Conservation (phyloP, 2,329 filamentous ascomycete genomes). For the Pseudocercospora fijiensis region DNA sequence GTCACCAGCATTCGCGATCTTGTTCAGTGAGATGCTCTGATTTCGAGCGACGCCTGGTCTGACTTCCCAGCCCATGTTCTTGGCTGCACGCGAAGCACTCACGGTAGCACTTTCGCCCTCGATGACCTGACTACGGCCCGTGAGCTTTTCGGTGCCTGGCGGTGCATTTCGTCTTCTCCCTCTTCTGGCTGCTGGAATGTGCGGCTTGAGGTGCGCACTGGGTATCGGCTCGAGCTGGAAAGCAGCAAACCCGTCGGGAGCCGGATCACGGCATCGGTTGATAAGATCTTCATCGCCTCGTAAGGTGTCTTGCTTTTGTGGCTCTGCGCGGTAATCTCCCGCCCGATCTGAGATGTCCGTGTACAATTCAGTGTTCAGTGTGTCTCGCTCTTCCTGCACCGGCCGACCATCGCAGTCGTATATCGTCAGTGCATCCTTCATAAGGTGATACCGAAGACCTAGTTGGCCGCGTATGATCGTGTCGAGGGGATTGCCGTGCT, state of each 20-base stretch:
- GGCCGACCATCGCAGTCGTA: conserved; percentile 80
- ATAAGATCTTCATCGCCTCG: conserved; percentile 82
- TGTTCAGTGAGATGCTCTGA: conserved; percentile 62
- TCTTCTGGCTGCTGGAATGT: conserved; percentile 34
- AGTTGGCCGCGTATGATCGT: conserved; percentile 88
- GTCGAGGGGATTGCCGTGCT: conserved; percentile 90
- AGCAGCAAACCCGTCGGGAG: conserved; percentile 32
- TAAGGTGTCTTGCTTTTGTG: conserved; percentile 66
- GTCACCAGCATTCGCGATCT: conserved; percentile 59
- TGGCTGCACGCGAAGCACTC: conserved; percentile 74
- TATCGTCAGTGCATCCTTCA: conserved; percentile 78
- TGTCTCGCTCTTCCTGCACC: conserved; percentile 75
- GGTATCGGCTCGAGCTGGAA: conserved; percentile 37
- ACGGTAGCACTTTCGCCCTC: conserved; percentile 67
- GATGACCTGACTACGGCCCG: conserved; percentile 70
- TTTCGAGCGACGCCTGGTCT: conserved; percentile 61
- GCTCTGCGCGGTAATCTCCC: conserved; percentile 83
- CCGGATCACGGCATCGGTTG: conserved; percentile 76
- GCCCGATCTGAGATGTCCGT: conserved; percentile 92
- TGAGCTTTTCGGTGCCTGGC: conserved; percentile 58
- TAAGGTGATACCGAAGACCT: conserved; percentile 77
- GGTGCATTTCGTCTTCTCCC: conserved; percentile 48
- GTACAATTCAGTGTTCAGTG: conserved; percentile 84
- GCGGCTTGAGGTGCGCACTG: conserved; percentile 31
- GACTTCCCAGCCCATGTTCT: conserved; percentile 78